phyloP scores from a whole-genome alignment of 176 grass and related monocot genomes.

The Ampelocalamus luodianensis region DNA sequence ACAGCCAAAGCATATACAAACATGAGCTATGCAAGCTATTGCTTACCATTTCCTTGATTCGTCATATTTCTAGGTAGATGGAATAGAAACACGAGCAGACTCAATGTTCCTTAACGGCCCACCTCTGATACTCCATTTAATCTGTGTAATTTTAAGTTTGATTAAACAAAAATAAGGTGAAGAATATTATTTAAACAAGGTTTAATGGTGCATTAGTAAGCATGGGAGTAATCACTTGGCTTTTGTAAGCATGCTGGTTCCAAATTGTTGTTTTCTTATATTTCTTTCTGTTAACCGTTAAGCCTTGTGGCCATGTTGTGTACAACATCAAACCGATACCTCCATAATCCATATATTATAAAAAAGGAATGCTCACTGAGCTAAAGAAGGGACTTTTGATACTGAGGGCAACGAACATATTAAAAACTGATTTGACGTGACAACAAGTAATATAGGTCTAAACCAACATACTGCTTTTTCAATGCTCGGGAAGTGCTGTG shows the following conservation, averaged over 20 bases:
- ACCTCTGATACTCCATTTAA: constrained; percentile 90
- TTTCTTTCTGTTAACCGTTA: neutral
- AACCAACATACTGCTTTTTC: constrained; percentile 88
- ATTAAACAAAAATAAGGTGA: constrained; percentile 34
- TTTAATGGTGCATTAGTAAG: constrained; percentile 12
- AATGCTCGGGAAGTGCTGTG: constrained; percentile 74
- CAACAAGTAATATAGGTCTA: constrained; percentile 11
- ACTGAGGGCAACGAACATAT: neutral
- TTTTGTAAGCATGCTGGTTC: constrained; percentile 21
- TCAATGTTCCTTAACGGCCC: constrained; percentile 81
- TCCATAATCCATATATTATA: constrained; percentile 5
- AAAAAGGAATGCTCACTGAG: neutral
- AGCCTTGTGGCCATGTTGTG: neutral
- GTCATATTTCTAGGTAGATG: constrained; percentile 81
- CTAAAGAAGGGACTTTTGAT: constrained; percentile 20
- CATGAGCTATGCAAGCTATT: constrained; percentile 7
- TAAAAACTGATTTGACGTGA: constrained; percentile 34
- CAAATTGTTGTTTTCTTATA: neutral
- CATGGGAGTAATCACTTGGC: neutral
- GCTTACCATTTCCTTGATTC: constrained; percentile 83
- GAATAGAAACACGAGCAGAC: constrained; percentile 87
- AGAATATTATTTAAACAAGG: constrained; percentile 10
- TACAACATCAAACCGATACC: constrained; percentile 17
- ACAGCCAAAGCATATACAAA: neutral
- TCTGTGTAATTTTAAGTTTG: constrained; percentile 51